Evolutionary conservation across 192 early-diverging fungal species (phyloP), one percentile per base, ranked within the genome.

Genomic region (Funneliformis mosseae): DNA sequence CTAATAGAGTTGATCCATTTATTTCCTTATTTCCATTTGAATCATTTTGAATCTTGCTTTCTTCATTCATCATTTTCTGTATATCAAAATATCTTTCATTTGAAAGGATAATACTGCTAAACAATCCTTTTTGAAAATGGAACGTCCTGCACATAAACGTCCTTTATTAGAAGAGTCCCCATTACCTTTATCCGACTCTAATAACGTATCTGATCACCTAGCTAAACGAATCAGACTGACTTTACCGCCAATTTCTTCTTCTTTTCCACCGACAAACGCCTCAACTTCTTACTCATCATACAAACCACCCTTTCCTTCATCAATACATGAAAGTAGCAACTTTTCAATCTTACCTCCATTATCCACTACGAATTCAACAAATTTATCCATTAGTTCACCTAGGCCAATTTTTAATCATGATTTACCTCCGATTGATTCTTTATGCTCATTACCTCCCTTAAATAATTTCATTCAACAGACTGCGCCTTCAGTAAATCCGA

Each of bases 181-280:
- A 12, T 46, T 45, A 45, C 23, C 70, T 38, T 28, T 25, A 74
- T 21, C 62, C 23, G 76, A 69, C 28, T 25, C 27, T 11, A n/a
- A 43, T 18, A 48, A 33, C 12, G 12, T 16, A 33, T 12, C 64
- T 50, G 77, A 79, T 18, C 66, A 67, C 7, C 62, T 69, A n/a
- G n/a, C 77, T n/a, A 79, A 79, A 59, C 41, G 77, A 10, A 67
- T 79, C 14, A 79, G 77, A 79, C 42, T 79, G 64, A 77, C 76
- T 50, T 33, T 79, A 28, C 77, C 77, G 12, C 77, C 76, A 38
- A 61, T 66, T 33, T 42, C 62, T 4, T 28, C 64, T 8, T 8
- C 67, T 48, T 48, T 27, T 21, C 41, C 45, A 10, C 55, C 74
- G 6, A 14, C 76, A 74, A 39, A n/a, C 9, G 23, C 18, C 25